Percentiles rank a stretch among this genome's conserved stretches.
phyloP scores from a whole-genome alignment of 495 filamentous ascomycete species.

The Xylaria palmicola region DNA sequence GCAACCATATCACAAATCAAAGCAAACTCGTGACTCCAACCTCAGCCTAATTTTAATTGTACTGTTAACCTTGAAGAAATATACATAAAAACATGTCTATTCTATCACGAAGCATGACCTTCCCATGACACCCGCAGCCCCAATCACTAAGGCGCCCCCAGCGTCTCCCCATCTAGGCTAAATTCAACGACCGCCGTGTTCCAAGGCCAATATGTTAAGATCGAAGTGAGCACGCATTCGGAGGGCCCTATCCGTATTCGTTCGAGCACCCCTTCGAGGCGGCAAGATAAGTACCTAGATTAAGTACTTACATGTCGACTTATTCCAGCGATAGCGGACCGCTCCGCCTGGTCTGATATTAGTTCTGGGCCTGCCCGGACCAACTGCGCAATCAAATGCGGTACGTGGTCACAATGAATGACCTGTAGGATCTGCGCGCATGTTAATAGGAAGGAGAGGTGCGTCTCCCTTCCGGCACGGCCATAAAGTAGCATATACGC shows the following conservation, averaged over 20 bases:
- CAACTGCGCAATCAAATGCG: constrained; percentile 5
- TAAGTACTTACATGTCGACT: constrained; percentile 10
- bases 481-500: background rate
- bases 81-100: too few relatives aligned
- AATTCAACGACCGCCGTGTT: constrained; percentile 15
- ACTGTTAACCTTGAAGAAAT: too few relatives aligned
- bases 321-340: constrained; percentile 13
- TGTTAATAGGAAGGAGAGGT: background rate
- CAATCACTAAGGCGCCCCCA: background rate
- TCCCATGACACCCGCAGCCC: background rate
- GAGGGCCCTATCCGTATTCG: constrained; percentile 25
- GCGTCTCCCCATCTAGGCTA: constrained; percentile 23
- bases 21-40: too few relatives aligned
- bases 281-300: background rate
- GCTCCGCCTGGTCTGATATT: constrained; percentile 17
- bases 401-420: background rate
- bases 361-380: constrained; percentile 5
- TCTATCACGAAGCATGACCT: background rate
- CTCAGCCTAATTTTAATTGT: background rate
- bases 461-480: background rate
- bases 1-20: background rate
- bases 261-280: background rate
- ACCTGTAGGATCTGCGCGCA: background rate
- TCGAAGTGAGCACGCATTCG: constrained; percentile 15
- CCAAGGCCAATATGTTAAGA: constrained; percentile 20